Evolutionary conservation across 495 filamentous ascomycete genomes (phyloP), one percentile per base, ranked within the genome.

Genomic region (Aspergillus cavernicola): DNA sequence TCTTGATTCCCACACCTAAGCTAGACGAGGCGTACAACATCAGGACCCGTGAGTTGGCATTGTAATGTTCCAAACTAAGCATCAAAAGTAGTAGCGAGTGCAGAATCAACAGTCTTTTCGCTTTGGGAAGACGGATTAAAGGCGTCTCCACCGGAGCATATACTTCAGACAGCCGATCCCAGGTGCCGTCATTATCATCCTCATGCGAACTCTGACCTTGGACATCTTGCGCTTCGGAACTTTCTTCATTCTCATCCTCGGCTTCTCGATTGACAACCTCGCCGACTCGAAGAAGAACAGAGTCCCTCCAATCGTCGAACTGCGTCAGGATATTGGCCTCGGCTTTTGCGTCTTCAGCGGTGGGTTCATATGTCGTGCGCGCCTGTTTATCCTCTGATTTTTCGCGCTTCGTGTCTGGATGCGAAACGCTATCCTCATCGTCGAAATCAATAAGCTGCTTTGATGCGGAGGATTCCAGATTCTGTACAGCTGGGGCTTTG

Each of bases 51-150:
- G 90, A 90, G 46, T 87, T 83, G 9, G 87, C 80, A 51, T 76
- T 78, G 64, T 96, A 95, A 48, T 88, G 81, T 63, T 93, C 85
- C n/a, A 95, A 65, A 6, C 87, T 90, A 18, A 96, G 74, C 20
- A 92, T 58, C 18, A 95, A 67, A 7, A 96, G 74, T 4, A 96
- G 69, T 35, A 92, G 70, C 1, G 85, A 82, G 54, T 80, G 75
- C 12, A 81, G 63, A 44, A 81, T 75, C n/a, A 81, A 67, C 24
- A 75, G 63, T 39, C 66, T 67, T 37, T 65, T 75, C 15, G 69
- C 61, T 49, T 71, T 72, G 0, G 70, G 65, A 24, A 79, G 66
- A 4, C 66, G 50, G 1, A 60, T 52, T n/a, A 81, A 64, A 20
- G 72, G 64, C 0, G 71, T 77, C 55, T 75, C 66, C 39, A 78